Evolutionary conservation across 306 rosid species (phyloP), one percentile per base, ranked within the genome.

Genomic region (Astragalus glycyphyllos): DNA sequence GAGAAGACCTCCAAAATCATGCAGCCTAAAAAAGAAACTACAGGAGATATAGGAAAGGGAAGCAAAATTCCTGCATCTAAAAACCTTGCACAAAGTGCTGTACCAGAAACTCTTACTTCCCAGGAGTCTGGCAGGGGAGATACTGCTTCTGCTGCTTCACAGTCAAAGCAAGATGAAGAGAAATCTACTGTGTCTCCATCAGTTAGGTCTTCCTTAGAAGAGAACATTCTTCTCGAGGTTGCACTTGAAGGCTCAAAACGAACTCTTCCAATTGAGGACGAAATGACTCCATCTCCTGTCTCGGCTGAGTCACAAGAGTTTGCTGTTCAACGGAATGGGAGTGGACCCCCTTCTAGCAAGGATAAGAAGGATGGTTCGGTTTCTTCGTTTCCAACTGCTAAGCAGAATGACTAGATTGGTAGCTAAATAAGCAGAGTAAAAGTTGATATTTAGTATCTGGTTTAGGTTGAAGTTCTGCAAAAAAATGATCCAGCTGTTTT

Each of bases 241-340:
- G 99, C 96, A 31, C 79, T 94, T n/a, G 96, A 94, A 66, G 99
- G 97, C 60, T 91, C 99, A 35, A 94, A 86, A 82, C 85, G 96
- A 68, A 94, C 96, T 42, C 99, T 94, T 61, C 99, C 92, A 6
- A 91, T 94, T 12, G 95, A 89, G 47, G 99, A 86, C 73, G 91
- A 91, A 32, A 76, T 77, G 77, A 47, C 67, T 65, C 74, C 85
- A 58, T 63, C 89, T 53, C 62, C 76, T 8, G 16, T 49, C 13
- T 73, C 79, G 11, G 44, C 58, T 0, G 97, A 84, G 56, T 80
- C 96, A 41, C 90, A 89, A 69, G 99, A 89, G 72, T 75, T 83
- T 42, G 79, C 90, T 3, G 79, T 85, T 49, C 76, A 72, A 51
- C 65, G 85, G 66, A 87, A 84, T 69, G 90, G 89, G 62, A 53